Evolutionary conservation across 345 rosid genomes (phyloP).

Genomic region (Ricinus communis): DNA sequence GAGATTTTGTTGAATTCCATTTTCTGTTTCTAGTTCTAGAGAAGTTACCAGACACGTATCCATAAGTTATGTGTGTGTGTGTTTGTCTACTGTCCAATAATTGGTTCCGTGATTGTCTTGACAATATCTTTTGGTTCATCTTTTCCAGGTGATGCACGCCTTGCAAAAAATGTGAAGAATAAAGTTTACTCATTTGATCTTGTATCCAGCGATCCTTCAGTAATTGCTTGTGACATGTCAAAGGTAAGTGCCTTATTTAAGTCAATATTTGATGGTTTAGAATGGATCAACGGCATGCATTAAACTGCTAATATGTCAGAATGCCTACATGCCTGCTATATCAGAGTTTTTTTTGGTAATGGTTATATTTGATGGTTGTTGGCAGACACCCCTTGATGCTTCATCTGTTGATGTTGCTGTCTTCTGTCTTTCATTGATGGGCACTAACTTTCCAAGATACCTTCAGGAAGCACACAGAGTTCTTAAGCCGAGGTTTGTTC

Average conservation of each 20-base stretch:
- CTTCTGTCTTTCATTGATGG: conserved; percentile 96
- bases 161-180: conserved; percentile 80
- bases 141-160: conserved; percentile 75
- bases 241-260: conserved; percentile 43
- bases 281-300: neutral
- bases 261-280: neutral
- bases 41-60: neutral
- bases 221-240: conserved; percentile 89
- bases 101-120: conserved; percentile 2
- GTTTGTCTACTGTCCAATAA: neutral
- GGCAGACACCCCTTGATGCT: conserved; percentile 68
- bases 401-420: conserved; percentile 80
- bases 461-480: conserved; percentile 81
- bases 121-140: conserved; percentile 14
- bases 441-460: conserved; percentile 74
- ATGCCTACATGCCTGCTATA: neutral
- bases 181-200: conserved; percentile 94
- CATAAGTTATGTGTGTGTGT: neutral
- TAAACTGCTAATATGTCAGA: no score
- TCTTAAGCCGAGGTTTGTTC: conserved; percentile 74
- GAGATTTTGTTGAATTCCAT: conserved; percentile 31
- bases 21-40: conserved; percentile 10
- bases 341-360: neutral
- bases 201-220: conserved; percentile 73
- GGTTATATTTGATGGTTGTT: conserved; percentile 16